Conservation (phyloP, 139 green algal species). For the Coccomyxa sp. region DNA sequence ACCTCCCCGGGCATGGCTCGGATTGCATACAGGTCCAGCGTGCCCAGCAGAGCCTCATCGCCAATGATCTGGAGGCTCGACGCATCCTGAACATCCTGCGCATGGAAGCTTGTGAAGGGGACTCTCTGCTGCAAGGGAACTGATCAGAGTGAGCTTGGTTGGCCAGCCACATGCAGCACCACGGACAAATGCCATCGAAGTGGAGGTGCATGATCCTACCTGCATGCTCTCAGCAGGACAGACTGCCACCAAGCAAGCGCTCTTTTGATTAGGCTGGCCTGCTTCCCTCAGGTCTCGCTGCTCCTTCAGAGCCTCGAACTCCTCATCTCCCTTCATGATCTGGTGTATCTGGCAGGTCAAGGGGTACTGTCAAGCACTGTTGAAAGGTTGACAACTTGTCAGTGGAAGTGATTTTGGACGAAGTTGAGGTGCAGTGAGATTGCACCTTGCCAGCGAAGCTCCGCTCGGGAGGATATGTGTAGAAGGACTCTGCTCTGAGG, state of each 20-base stretch:
- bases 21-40: conserved; percentile 37
- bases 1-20: conserved; percentile 34
- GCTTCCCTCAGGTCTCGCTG: background rate
- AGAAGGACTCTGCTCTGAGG: conserved; percentile 43
- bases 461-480: conserved; percentile 47
- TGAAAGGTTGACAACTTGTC: background rate
- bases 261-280: background rate
- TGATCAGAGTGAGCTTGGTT: too few relatives aligned
- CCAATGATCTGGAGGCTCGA: background rate
- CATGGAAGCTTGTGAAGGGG: background rate
- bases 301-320: conserved; percentile 30
- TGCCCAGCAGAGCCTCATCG: conserved; percentile 30
- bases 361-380: background rate
- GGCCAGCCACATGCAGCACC: too few relatives aligned
- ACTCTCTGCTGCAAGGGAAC: too few relatives aligned
- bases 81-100: background rate
- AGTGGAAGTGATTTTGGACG: background rate
- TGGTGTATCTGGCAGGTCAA: conserved; percentile 37
- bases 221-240: background rate
- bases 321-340: conserved; percentile 38
- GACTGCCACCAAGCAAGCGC: conserved; percentile 19
- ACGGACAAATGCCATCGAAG: too few relatives aligned
- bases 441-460: conserved; percentile 45
- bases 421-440: background rate
- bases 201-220: too few relatives aligned